Evolutionary conservation across 2,329 filamentous ascomycete species (phyloP).

Genomic region (Fusarium sp.): DNA sequence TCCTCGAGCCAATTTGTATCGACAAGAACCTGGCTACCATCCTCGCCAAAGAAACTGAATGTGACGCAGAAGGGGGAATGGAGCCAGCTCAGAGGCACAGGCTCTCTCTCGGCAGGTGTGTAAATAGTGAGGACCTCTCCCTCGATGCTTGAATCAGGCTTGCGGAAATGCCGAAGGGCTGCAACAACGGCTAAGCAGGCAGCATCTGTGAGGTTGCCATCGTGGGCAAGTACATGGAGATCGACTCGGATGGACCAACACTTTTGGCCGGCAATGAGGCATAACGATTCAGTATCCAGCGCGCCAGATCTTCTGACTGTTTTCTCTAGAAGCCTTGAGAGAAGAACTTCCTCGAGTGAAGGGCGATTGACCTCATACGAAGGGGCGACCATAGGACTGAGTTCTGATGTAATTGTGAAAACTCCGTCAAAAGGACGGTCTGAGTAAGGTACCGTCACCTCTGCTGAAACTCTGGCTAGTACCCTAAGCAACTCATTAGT

Average conservation of each 20-base stretch:
- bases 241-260: conserved; percentile 93
- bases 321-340: conserved; percentile 92
- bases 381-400: conserved; percentile 91
- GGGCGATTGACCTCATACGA: conserved; percentile 88
- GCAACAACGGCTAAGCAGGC: conserved; percentile 89
- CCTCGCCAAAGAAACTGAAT: conserved; percentile 83
- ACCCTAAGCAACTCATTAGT: conserved; percentile 66
- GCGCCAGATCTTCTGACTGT: conserved; percentile 92
- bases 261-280: conserved; percentile 89
- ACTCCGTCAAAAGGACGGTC: conserved; percentile 96
- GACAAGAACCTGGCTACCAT: conserved; percentile 74
- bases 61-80: conserved; percentile 93
- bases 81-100: conserved; percentile 88
- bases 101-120: conserved; percentile 85
- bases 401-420: conserved; percentile 91
- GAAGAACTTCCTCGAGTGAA: conserved; percentile 84
- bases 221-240: conserved; percentile 89
- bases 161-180: conserved; percentile 88
- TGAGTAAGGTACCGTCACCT: conserved; percentile 84
- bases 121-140: conserved; percentile 88
- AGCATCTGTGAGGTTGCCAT: conserved; percentile 89
- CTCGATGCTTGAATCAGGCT: conserved; percentile 88
- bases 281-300: conserved; percentile 94
- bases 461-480: conserved; percentile 85
- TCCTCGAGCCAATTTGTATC: conserved; percentile 82